Percentiles rank a stretch among this genome's conserved stretches.
phyloP scores from a whole-genome alignment of 2,329 filamentous ascomycete genomes.

The Didymella sp. region DNA sequence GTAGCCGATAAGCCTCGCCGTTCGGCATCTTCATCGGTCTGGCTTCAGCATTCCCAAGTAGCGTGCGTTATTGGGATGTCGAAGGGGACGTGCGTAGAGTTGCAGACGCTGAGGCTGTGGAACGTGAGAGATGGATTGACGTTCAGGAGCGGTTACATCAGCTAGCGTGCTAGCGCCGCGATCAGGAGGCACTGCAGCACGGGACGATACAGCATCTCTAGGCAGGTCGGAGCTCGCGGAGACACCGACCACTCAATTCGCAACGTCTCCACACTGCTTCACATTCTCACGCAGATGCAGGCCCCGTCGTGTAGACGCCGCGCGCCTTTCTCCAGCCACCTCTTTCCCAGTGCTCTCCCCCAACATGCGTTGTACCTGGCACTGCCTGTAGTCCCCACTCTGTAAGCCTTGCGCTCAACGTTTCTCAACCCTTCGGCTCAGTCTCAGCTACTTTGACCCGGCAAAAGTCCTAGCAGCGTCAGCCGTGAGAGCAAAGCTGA shows the following conservation, averaged over 20 bases:
- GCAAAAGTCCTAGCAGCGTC: background rate
- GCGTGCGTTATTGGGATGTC: conserved; percentile 11
- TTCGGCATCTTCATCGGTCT: conserved; percentile 6
- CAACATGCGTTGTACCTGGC: background rate
- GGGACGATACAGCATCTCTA: conserved; percentile 17
- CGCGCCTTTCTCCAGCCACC: conserved; percentile 12
- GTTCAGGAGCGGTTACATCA: conserved; percentile 19
- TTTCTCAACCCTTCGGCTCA: background rate
- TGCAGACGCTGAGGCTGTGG: conserved; percentile 16
- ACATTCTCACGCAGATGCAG: conserved; percentile 9
- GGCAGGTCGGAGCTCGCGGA: conserved; percentile 11
- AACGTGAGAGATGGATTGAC: conserved; percentile 17
- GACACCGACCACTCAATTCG: conserved; percentile 4
- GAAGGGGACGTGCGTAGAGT: conserved; percentile 18
- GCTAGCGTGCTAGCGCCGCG: conserved; percentile 9
- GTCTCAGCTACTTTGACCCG: background rate
- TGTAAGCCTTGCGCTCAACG: conserved; percentile 3
- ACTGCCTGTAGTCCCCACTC: conserved; percentile 3
- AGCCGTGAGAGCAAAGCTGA: conserved; percentile 1
- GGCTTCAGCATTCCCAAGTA: conserved; percentile 18
- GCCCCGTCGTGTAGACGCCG: background rate
- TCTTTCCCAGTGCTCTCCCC: background rate
- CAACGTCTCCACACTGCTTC: conserved; percentile 2
- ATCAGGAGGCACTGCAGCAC: conserved; percentile 11
- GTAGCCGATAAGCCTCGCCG: conserved; percentile 5